phyloP scores from a whole-genome alignment of 257 asterid species.

The Apocynum venetum region DNA sequence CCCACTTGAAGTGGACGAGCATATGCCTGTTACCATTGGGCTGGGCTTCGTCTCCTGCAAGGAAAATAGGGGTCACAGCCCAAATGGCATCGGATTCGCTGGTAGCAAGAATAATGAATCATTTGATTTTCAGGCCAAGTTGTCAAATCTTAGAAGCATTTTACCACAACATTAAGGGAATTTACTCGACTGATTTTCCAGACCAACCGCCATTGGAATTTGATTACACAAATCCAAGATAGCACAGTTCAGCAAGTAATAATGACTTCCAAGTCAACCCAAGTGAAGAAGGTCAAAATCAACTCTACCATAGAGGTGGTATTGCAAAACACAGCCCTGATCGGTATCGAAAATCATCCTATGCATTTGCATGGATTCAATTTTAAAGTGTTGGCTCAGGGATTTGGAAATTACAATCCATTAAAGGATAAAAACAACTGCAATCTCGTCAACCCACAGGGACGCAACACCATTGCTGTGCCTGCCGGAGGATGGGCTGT shows the following conservation, averaged over 20 bases:
- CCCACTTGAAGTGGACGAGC: constrained; percentile 6
- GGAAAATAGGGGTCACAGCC: neutral
- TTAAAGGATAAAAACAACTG: neutral
- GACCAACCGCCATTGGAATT: constrained; percentile 6
- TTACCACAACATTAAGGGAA: constrained; percentile 4
- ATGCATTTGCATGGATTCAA: constrained; percentile 22
- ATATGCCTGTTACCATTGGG: constrained; percentile 10
- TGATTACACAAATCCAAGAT: constrained; percentile 12
- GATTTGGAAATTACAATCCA: constrained; percentile 17
- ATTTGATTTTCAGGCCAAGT: constrained; percentile 1
- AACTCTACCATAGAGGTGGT: constrained; percentile 20
- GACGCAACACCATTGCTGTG: constrained; percentile 15
- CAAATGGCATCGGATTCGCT: neutral
- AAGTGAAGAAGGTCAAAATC: constrained; percentile 6
- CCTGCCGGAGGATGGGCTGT: constrained; percentile 22
- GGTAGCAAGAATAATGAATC: constrained; percentile 16
- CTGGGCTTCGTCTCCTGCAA: neutral
- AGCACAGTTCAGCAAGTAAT: neutral
- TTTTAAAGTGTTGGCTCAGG: constrained; percentile 17
- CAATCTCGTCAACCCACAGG: constrained; percentile 15
- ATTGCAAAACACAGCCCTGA: constrained; percentile 13
- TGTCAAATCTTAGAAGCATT: constrained; percentile 12
- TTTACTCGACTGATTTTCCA: constrained; percentile 15
- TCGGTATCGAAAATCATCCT: constrained; percentile 5
- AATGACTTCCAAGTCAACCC: constrained; percentile 14